Evolutionary conservation across 1,284 basidiomycete species (phyloP).

Genomic region (Tilletiopsis washingtonensis): DNA sequence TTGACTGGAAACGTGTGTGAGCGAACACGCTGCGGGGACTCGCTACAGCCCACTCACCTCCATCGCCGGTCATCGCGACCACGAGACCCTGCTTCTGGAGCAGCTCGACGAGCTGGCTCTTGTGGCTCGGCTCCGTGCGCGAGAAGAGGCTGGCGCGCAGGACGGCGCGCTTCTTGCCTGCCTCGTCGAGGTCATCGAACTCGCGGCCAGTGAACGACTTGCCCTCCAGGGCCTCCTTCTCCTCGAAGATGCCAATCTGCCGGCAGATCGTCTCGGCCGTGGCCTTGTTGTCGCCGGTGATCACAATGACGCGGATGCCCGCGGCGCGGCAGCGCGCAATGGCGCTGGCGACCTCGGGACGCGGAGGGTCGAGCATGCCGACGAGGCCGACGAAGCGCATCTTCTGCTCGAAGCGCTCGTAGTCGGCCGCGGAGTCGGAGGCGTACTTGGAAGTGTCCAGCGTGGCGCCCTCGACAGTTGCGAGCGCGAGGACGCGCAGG

Average conservation of each 20-base stretch:
- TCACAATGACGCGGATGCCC: slow-evolving; percentile 91
- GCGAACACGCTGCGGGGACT: no score
- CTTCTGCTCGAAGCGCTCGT: slow-evolving; percentile 67
- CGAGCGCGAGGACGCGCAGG: slow-evolving; percentile 82
- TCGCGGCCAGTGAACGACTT: slow-evolving; percentile 93
- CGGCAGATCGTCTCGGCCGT: slow-evolving; percentile 96
- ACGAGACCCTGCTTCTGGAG: slow-evolving; percentile 86
- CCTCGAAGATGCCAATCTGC: slow-evolving; percentile 88
- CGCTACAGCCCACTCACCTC: no score
- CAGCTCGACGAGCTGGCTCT: slow-evolving; percentile 87
- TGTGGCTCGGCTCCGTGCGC: slow-evolving; percentile 90
- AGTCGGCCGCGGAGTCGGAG: slow-evolving; percentile 58
- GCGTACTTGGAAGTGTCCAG: slow-evolving; percentile 59
- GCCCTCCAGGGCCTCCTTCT: slow-evolving; percentile 56
- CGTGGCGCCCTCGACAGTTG: slow-evolving; percentile 64
- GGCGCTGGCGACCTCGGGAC: slow-evolving; percentile 80
- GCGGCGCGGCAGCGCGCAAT: slow-evolving; percentile 84
- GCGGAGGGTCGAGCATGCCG: slow-evolving; percentile 95
- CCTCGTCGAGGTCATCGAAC: slow-evolving; percentile 69
- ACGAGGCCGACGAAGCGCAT: slow-evolving; percentile 90
- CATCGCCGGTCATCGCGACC: slow-evolving; percentile 72
- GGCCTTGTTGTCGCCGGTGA: slow-evolving; percentile 96
- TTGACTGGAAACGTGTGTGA: no score
- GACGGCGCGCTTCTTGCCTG: slow-evolving; percentile 76
- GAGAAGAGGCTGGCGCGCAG: slow-evolving; percentile 80